Evolutionary conservation across 306 rosid species (phyloP), one percentile per base, ranked within the genome.

Genomic region (Psophocarpus tetragonolobus): DNA sequence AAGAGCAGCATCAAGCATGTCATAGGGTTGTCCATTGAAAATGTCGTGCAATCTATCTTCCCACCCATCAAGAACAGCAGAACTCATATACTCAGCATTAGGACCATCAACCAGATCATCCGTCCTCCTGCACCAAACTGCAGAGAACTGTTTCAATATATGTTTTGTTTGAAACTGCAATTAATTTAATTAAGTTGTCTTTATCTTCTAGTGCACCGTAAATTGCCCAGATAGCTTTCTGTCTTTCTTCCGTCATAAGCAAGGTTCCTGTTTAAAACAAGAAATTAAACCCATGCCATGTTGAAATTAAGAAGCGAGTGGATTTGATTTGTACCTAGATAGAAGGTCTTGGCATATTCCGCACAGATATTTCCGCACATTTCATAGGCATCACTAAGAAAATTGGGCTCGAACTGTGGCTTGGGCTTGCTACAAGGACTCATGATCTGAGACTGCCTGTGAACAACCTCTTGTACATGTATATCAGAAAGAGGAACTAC

Each of bases 121-220:
- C 30, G 97, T 90, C 78, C 98, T 90, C 81, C 98, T 89, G 78
- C 97, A 92, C 98, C 97, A 94, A 78, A 92, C 98, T 94, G 77
- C 69, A 76, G 10, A 51, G 20, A 70, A 70, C 13, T 1, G 30
- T 75, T 53, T 83, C 50, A 80, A 30, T 56, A 10, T n/a, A n/a
- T n/a, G n/a, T n/a, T 44, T 48, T 32, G 6, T 26, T 9, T 70
- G 8, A n/a, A n/a, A n/a, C n/a, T n/a, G n/a, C n/a, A n/a, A n/a
- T n/a, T n/a, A n/a, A n/a, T n/a, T n/a, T n/a, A n/a, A n/a, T n/a
- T n/a, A n/a, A n/a, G n/a, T n/a, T n/a, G n/a, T n/a, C n/a, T 64
- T 35, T 58, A 27, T 57, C 10, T 23, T 27, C 1, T 13, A 45
- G 39, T 20, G 3, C 85, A 86, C 97, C 94, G 74, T 94, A 94